Conservation (phyloP, 179 eudicot species). For the Sideroxylon spinosum region DNA sequence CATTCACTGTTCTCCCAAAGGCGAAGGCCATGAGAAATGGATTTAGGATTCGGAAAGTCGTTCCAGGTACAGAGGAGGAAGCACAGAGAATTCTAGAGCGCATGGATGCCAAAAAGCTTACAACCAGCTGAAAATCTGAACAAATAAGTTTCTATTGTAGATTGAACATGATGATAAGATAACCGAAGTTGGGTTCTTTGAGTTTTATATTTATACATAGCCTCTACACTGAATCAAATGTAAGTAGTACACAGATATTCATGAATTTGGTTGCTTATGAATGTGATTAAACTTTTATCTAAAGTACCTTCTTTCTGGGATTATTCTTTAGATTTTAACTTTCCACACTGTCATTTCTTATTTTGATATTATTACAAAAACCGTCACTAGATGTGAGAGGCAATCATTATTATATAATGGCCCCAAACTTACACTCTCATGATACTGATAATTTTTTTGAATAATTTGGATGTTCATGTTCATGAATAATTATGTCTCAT, state of each 20-base stretch:
- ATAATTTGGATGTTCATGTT: neutral
- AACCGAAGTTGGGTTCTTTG: neutral
- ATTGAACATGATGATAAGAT: neutral
- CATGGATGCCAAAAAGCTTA: slow-evolving; percentile 64
- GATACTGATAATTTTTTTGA: neutral
- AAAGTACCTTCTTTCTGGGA: no score
- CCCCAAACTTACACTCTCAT: neutral
- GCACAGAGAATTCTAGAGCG: slow-evolving; percentile 68
- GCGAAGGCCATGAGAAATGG: slow-evolving; percentile 52
- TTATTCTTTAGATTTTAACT: neutral
- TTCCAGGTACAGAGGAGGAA: slow-evolving; percentile 92
- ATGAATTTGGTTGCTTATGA: neutral
- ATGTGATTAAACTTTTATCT: no score
- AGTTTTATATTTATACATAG: neutral
- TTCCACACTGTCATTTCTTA: neutral
- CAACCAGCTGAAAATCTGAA: slow-evolving; percentile 24
- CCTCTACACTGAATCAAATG: no score
- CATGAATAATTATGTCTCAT: neutral
- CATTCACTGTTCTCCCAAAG: slow-evolving; percentile 75
- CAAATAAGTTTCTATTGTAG: slow-evolving; percentile 2
- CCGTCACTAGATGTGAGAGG: neutral
- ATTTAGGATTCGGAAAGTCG: slow-evolving; percentile 65
- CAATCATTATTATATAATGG: neutral
- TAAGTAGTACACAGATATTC: neutral
- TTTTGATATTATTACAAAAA: neutral